A percentile compares a stretch with the other conserved stretches of the same genome.
Conservation (phyloP, 1,284 basidiomycete species). For the Tilletiopsis washingtonensis region DNA sequence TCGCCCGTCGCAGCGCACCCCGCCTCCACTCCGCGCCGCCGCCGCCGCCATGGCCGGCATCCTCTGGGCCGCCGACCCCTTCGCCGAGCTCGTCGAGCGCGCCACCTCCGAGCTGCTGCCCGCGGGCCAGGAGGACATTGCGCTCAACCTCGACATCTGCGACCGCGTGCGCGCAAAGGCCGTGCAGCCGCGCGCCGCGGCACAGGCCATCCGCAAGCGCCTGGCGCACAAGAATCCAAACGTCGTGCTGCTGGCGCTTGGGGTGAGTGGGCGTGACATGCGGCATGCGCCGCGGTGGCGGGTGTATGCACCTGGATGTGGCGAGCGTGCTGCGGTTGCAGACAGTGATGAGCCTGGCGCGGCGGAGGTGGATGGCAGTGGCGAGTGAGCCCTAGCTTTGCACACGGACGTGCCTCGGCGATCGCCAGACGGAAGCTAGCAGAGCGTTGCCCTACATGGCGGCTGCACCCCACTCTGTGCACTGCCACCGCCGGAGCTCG, state of each 20-base stretch:
- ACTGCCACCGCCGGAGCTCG: no score
- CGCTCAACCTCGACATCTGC: slow-evolving; percentile 87
- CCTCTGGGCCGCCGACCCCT: slow-evolving; percentile 35
- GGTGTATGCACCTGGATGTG: no score
- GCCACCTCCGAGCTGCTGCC: slow-evolving; percentile 82
- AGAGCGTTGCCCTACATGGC: no score
- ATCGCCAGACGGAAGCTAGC: no score
- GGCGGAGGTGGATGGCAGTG: no score
- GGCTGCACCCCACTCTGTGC: no score
- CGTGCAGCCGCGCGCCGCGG: slow-evolving; percentile 73
- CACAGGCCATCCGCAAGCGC: slow-evolving; percentile 78
- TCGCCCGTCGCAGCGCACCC: background rate
- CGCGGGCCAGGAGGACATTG: slow-evolving; percentile 68
- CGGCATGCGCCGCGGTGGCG: background rate
- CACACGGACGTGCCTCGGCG: no score
- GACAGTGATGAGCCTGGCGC: no score
- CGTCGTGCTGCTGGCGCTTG: slow-evolving; percentile 77
- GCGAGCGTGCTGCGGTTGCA: no score
- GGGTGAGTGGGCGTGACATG: slow-evolving; percentile 52
- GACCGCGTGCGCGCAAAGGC: slow-evolving; percentile 88
- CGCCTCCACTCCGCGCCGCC: slow-evolving; percentile 12
- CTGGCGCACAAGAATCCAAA: slow-evolving; percentile 93
- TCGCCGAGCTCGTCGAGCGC: slow-evolving; percentile 57
- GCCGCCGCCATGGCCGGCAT: slow-evolving; percentile 17
- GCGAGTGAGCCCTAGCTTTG: no score